Percentiles rank a stretch among this genome's conserved stretches.
Conservation (phyloP, 805 yeast genomes). For the Starmerella cellae region DNA sequence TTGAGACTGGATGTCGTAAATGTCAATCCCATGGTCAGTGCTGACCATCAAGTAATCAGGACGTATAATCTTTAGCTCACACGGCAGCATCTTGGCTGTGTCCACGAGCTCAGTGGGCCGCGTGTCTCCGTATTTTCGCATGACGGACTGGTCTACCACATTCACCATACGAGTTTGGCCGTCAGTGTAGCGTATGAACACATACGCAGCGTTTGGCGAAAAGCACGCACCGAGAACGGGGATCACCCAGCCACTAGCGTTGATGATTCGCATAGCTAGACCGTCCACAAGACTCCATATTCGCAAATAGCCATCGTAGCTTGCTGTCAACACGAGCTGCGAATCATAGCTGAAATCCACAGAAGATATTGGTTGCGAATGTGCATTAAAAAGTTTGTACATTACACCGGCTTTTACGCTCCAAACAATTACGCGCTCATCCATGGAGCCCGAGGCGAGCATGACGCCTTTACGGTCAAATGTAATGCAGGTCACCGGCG, state of each 20-base stretch:
- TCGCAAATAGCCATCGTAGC: slow-evolving; percentile 82
- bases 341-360: slow-evolving; percentile 67
- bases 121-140: background rate
- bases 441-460: slow-evolving; percentile 70
- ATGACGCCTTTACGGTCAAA: slow-evolving; percentile 68
- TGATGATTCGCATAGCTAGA: slow-evolving; percentile 50
- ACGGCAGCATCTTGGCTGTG: background rate
- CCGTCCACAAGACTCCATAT: slow-evolving; percentile 52
- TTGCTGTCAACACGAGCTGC: slow-evolving; percentile 69
- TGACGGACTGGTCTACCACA: slow-evolving; percentile 1
- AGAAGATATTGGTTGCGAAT: slow-evolving; percentile 75
- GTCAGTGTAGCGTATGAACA: slow-evolving; percentile 67
- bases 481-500: slow-evolving; percentile 58
- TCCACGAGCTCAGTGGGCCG: background rate
- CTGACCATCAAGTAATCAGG: slow-evolving; percentile 4
- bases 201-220: slow-evolving; percentile 68
- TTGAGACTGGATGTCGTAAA: slow-evolving; percentile 9
- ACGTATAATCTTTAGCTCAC: background rate
- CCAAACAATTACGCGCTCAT: slow-evolving; percentile 87
- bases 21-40: slow-evolving; percentile 7
- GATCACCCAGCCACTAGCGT: slow-evolving; percentile 38
- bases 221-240: slow-evolving; percentile 66
- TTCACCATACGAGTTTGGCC: slow-evolving; percentile 32
- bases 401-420: slow-evolving; percentile 59
- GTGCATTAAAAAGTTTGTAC: slow-evolving; percentile 75